A percentile compares a stretch with the other conserved stretches of the same genome.
These are phyloP conservation scores for Russula earlei DNA, from an alignment of 768 basidiomycete species.

Conservation along the genomic window DNA sequence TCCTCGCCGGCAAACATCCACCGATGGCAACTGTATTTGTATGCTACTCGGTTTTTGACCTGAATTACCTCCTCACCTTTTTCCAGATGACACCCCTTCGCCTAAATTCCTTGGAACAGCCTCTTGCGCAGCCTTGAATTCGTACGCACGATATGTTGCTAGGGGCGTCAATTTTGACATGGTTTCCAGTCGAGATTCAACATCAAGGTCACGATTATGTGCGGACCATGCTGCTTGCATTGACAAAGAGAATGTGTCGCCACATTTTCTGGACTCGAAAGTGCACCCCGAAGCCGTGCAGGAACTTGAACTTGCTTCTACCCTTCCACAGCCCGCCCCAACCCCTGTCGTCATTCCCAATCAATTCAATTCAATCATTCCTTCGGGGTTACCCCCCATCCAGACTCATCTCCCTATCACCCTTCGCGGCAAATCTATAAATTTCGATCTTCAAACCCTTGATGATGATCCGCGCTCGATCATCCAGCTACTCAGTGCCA, in stretches of 20 bases:
- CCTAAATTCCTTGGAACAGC: too few relatives aligned
- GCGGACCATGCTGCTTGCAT: neutral
- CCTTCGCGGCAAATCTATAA: constrained; percentile 9
- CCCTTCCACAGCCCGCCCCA: neutral
- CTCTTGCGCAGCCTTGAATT: neutral
- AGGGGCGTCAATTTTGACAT: neutral
- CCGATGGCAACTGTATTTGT: neutral
- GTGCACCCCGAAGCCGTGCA: neutral
- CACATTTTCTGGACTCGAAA: neutral
- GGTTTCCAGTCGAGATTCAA: neutral
- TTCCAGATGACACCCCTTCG: neutral
- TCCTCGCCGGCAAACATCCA: neutral
- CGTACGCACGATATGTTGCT: neutral
- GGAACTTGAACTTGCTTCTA: neutral
- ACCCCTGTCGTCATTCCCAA: neutral
- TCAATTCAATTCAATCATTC: neutral
- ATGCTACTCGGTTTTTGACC: neutral
- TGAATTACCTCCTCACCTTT: neutral
- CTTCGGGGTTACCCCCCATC: constrained; percentile 6
- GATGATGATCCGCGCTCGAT: constrained; percentile 36
- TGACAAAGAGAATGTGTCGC: neutral
- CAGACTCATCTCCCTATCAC: constrained; percentile 14
- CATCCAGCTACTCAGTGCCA: constrained; percentile 37
- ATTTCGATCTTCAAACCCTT: constrained; percentile 35
- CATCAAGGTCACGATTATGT: neutral